These are phyloP conservation scores for Aspergillus viridinutans DNA, from an alignment of 2,329 filamentous ascomycete species.

Conservation along the genomic window DNA sequence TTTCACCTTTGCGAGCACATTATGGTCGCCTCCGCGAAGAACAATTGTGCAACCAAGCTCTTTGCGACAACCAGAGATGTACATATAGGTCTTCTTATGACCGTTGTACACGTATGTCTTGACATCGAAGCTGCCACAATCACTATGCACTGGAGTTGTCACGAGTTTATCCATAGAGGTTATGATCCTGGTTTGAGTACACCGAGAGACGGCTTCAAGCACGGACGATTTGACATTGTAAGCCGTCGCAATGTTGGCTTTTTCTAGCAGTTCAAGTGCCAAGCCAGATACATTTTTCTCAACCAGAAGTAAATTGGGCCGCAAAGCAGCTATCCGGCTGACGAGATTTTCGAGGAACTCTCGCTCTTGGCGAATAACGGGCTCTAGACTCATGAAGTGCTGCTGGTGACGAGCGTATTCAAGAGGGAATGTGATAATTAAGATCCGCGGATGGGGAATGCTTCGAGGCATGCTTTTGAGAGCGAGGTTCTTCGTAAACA, in stretches of 20 bases:
- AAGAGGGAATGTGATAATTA: slow-evolving; percentile 90
- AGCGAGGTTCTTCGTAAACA: slow-evolving; percentile 95
- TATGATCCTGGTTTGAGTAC: slow-evolving; percentile 86
- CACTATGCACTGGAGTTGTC: slow-evolving; percentile 68
- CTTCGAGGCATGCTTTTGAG: slow-evolving; percentile 92
- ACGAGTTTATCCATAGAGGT: slow-evolving; percentile 93
- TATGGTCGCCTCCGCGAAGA: slow-evolving; percentile 72
- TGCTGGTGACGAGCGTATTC: slow-evolving; percentile 91
- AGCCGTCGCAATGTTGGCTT: slow-evolving; percentile 85
- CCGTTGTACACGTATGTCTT: slow-evolving; percentile 88
- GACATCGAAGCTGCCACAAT: slow-evolving; percentile 84
- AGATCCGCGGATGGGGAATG: slow-evolving; percentile 77
- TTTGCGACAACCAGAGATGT: slow-evolving; percentile 82
- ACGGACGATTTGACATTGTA: slow-evolving; percentile 97
- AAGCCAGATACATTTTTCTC: slow-evolving; percentile 90
- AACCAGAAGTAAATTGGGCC: slow-evolving; percentile 82
- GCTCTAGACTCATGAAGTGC: slow-evolving; percentile 97
- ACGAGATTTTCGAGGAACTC: slow-evolving; percentile 91
- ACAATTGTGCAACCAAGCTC: slow-evolving; percentile 94
- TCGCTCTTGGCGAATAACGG: slow-evolving; percentile 92
- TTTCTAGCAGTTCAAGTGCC: slow-evolving; percentile 80
- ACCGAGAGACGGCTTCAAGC: slow-evolving; percentile 88
- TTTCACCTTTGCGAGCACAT: slow-evolving; percentile 74
- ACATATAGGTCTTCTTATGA: slow-evolving; percentile 91
- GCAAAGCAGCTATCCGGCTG: slow-evolving; percentile 79